phyloP scores from a whole-genome alignment of 768 basidiomycete genomes.

The Leccinum disarticulatum region DNA sequence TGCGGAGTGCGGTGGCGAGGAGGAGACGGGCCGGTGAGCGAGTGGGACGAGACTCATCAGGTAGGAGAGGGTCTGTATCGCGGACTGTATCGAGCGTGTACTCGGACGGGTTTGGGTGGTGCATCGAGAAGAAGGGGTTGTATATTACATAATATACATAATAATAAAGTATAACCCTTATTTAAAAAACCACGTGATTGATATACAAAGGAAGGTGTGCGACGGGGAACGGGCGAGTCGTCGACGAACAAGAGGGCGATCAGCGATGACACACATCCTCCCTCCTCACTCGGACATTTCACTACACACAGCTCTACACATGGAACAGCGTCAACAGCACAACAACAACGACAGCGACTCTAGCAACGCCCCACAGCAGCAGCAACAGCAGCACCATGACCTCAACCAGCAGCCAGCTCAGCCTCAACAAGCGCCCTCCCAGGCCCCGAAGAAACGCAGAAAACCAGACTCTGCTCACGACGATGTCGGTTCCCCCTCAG shows the following conservation, averaged over 20 bases:
- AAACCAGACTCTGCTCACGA: constrained; percentile 58
- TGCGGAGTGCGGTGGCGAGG: constrained; percentile 80
- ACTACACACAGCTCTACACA: constrained; percentile 63
- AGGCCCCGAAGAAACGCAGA: constrained; percentile 54
- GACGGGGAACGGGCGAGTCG: not conserved
- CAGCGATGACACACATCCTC: constrained; percentile 48
- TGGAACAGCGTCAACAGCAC: constrained; percentile 62
- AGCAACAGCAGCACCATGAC: constrained; percentile 11
- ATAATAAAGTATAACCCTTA: not conserved
- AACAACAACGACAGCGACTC: constrained; percentile 34
- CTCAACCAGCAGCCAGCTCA: constrained; percentile 19
- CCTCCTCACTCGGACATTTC: constrained; percentile 50
- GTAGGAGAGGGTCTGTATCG: constrained; percentile 31
- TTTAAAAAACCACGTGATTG: constrained; percentile 17
- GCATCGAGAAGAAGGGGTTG: constrained; percentile 6
- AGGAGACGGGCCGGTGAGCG: constrained; percentile 58
- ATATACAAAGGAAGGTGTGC: constrained; percentile 23
- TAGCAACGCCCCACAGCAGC: constrained; percentile 29
- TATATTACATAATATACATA: constrained; percentile 5
- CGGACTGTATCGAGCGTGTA: constrained; percentile 68
- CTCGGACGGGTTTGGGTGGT: constrained; percentile 41
- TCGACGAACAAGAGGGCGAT: constrained; percentile 12
- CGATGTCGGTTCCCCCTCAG: constrained; percentile 55
- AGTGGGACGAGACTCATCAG: constrained; percentile 30
- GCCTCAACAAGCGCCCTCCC: constrained; percentile 33